phyloP scores from a whole-genome alignment of 2,329 filamentous ascomycete genomes.

The Coniochaeta sp. region DNA sequence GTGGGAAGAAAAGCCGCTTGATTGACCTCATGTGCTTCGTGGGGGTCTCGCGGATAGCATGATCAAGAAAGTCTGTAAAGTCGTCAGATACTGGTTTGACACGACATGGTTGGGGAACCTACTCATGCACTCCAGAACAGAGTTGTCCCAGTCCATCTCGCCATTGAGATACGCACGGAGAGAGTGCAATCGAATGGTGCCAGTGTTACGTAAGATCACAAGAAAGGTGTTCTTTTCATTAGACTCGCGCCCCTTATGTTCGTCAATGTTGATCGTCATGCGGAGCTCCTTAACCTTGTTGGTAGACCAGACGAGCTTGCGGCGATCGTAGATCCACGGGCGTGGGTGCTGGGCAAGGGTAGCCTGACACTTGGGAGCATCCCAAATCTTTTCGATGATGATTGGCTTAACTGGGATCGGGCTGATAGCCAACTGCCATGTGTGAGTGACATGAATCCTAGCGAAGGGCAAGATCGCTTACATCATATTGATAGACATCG shows the following conservation, averaged over 20 bases:
- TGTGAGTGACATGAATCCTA: conserved; percentile 3
- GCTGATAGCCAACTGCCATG: conserved; percentile 55
- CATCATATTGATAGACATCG: conserved; percentile 77
- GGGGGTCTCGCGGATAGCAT: conserved; percentile 76
- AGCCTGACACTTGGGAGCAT: conserved; percentile 50
- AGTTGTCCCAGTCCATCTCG: conserved; percentile 51
- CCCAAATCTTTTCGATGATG: conserved; percentile 69
- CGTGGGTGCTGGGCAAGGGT: conserved; percentile 38
- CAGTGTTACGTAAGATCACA: conserved; percentile 57
- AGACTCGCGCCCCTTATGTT: conserved; percentile 35
- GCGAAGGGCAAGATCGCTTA: conserved; percentile 35
- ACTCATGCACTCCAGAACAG: conserved; percentile 73
- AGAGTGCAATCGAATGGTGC: conserved; percentile 58
- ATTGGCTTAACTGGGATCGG: conserved; percentile 53
- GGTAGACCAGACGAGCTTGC: conserved; percentile 71
- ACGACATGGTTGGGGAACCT: conserved; percentile 18
- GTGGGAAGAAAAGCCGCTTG: conserved; percentile 75
- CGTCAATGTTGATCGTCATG: conserved; percentile 65
- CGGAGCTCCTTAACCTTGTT: conserved; percentile 35
- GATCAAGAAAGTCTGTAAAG: conserved; percentile 68
- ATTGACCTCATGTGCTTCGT: conserved; percentile 60
- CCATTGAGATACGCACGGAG: conserved; percentile 60
- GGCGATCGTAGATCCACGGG: conserved; percentile 71
- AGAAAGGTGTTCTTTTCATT: conserved; percentile 42
- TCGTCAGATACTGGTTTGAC: not conserved